Evolutionary conservation across 2,329 filamentous ascomycete genomes (phyloP).

Genomic region (Ophiostoma ulmi): DNA sequence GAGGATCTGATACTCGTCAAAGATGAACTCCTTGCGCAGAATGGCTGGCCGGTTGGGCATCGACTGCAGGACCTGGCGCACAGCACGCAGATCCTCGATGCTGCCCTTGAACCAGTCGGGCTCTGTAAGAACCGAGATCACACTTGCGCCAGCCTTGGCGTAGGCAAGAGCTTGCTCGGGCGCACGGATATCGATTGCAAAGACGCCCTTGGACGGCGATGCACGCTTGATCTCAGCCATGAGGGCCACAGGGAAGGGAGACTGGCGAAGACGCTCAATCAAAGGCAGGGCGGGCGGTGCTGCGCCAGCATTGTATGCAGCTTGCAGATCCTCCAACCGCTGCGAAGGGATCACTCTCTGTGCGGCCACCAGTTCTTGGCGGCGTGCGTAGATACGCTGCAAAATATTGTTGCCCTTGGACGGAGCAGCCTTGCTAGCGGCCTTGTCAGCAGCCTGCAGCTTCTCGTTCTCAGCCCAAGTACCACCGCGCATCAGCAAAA

Average conservation of each 20-base stretch:
- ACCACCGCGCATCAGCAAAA: conserved; percentile 78
- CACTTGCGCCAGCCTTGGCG: conserved; percentile 87
- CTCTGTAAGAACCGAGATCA: conserved; percentile 97
- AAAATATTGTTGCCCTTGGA: conserved; percentile 69
- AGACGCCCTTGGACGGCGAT: conserved; percentile 93
- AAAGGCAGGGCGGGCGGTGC: conserved; percentile 81
- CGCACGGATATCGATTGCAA: conserved; percentile 80
- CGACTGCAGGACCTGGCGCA: conserved; percentile 80
- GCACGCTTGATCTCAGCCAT: conserved; percentile 98
- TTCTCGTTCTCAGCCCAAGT: conserved; percentile 80
- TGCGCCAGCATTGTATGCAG: conserved; percentile 76
- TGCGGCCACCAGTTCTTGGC: conserved; percentile 66
- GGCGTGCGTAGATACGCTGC: conserved; percentile 81
- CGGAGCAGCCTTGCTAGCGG: conserved; percentile 41
- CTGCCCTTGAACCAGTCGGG: conserved; percentile 99
- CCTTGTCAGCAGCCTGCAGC: conserved; percentile 42
- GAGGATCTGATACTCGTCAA: conserved; percentile 96
- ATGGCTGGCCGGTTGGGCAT: conserved; percentile 91
- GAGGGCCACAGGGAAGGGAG: conserved; percentile 80
- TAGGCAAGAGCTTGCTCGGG: conserved; percentile 88
- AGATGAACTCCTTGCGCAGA: conserved; percentile 93
- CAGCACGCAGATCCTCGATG: conserved; percentile 84
- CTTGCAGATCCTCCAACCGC: conserved; percentile 75
- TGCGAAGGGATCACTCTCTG: conserved; percentile 86
- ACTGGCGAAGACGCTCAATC: conserved; percentile 69